Percentiles rank a stretch among this genome's conserved stretches.
phyloP scores from a whole-genome alignment of 345 rosid genomes.

The Euphorbia peplus region DNA sequence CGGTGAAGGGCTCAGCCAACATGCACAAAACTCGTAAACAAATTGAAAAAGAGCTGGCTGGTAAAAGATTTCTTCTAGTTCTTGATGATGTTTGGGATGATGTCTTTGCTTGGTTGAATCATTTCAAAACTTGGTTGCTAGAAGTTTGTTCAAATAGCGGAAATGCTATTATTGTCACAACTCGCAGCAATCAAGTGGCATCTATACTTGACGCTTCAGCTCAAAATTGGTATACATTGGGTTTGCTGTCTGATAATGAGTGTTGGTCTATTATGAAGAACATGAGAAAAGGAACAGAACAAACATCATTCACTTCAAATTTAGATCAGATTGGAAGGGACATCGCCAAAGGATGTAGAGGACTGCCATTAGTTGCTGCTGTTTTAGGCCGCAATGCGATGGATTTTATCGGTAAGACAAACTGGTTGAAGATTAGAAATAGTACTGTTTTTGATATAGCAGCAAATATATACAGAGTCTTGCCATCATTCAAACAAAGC shows the following conservation, averaged over 20 bases:
- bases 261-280: constrained; percentile 22
- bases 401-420: neutral
- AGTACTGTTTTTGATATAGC: constrained; percentile 5
- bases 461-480: neutral
- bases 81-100: constrained; percentile 32
- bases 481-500: constrained; percentile 5
- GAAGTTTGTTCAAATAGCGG: neutral
- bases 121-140: constrained; percentile 6
- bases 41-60: constrained; percentile 5
- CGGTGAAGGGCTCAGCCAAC: neutral
- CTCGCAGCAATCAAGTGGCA: constrained; percentile 15
- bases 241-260: neutral
- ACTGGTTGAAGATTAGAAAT: constrained; percentile 13
- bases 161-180: constrained; percentile 15
- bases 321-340: constrained; percentile 13
- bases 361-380: constrained; percentile 12
- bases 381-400: constrained; percentile 17
- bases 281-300: neutral
- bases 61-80: constrained; percentile 9
- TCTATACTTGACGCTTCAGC: neutral
- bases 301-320: neutral
- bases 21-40: too few species aligned
- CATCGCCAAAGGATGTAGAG: constrained; percentile 20
- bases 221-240: neutral
- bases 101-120: neutral